Conservation (phyloP, 2,329 filamentous ascomycete genomes). For the Bipolaris cookei region DNA sequence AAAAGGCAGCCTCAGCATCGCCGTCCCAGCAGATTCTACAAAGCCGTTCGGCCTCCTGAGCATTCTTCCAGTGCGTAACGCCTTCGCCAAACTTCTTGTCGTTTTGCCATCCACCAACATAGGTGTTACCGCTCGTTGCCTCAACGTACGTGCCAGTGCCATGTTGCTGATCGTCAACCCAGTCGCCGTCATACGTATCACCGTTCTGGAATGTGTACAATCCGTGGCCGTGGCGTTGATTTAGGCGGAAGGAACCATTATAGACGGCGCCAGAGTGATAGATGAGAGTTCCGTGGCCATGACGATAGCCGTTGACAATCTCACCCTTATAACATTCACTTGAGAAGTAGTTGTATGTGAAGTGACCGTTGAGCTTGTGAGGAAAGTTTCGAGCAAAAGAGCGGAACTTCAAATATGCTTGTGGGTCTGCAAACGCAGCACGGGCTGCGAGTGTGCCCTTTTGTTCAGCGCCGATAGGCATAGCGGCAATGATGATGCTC, state of each 20-base stretch:
- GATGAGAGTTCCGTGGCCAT: constrained; percentile 63
- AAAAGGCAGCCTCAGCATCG: constrained; percentile 65
- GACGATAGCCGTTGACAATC: constrained; percentile 54
- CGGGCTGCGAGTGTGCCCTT: constrained; percentile 39
- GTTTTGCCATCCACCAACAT: constrained; percentile 65
- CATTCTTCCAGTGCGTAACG: constrained; percentile 67
- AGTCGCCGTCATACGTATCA: constrained; percentile 64
- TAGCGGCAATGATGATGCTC: constrained; percentile 42
- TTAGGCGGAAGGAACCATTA: constrained; percentile 60
- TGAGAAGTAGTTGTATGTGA: constrained; percentile 61
- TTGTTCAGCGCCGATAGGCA: constrained; percentile 37
- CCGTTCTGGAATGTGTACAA: constrained; percentile 68
- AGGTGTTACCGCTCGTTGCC: constrained; percentile 64
- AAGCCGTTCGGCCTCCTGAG: constrained; percentile 64
- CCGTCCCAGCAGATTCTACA: constrained; percentile 69
- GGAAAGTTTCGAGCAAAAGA: constrained; percentile 54
- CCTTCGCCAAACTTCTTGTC: constrained; percentile 67
- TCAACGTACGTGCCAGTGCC: constrained; percentile 65
- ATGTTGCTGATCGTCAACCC: constrained; percentile 68
- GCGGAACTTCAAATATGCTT: constrained; percentile 54
- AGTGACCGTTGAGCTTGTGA: constrained; percentile 50
- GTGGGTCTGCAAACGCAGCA: constrained; percentile 44
- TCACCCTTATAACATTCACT: constrained; percentile 63
- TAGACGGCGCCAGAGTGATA: constrained; percentile 63
- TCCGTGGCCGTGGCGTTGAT: constrained; percentile 62